Percentiles rank a stretch among this genome's conserved stretches.
These are phyloP conservation scores for Pharnaceum exiguum DNA, from an alignment of 148 eudicot species.

Conservation along the genomic window DNA sequence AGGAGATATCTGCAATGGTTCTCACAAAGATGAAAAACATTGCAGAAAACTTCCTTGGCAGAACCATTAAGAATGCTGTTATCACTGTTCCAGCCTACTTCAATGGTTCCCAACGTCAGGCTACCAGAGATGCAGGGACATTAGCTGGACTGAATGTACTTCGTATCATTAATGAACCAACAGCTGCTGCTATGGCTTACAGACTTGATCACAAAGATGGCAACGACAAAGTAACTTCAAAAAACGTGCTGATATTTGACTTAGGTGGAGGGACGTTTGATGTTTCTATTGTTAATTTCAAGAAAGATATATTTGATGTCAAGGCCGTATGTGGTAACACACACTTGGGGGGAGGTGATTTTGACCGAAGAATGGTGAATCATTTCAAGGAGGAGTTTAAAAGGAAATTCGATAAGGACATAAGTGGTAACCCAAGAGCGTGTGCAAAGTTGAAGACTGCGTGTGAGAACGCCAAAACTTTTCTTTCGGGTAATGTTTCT, in stretches of 20 bases:
- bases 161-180: conserved; percentile 1
- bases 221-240: neutral
- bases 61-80: conserved; percentile 1
- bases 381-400: neutral
- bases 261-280: neutral
- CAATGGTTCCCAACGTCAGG: conserved; percentile 1
- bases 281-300: neutral
- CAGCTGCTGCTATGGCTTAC: conserved; percentile 2
- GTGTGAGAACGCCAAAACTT: conserved; percentile 5
- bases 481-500: neutral
- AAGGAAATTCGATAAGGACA: conserved; percentile 3
- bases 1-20: no score
- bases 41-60: no score
- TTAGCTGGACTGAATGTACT: neutral
- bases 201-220: neutral
- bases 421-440: conserved; percentile 1
- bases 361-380: conserved; percentile 3
- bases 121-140: neutral
- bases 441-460: neutral
- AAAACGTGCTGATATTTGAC: neutral
- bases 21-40: no score
- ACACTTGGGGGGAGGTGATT: neutral
- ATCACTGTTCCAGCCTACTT: neutral
- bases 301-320: neutral
- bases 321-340: conserved; percentile 1